These are phyloP conservation scores for Phytophthora lateralis DNA, from an alignment of 352 stramenopile genomes.

Conservation along the genomic window DNA sequence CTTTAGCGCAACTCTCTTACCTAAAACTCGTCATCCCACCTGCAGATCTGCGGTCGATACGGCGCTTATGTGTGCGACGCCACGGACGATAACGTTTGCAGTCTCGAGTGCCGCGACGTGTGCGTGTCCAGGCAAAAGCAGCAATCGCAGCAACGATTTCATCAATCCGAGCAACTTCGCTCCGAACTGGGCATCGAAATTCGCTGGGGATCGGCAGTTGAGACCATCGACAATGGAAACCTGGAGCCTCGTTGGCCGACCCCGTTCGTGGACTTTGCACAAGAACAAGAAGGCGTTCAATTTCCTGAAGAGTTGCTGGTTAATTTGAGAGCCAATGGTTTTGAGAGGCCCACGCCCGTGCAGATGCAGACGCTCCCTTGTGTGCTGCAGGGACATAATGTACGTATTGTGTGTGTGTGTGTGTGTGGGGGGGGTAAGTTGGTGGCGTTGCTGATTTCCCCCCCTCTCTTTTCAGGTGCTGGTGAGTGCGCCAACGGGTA, in stretches of 20 bases:
- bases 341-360: conserved; percentile 61
- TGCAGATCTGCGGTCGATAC: conserved; percentile 69
- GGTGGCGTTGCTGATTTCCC: background rate
- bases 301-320: conserved; percentile 38
- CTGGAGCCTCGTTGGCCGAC: background rate
- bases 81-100: conserved; percentile 87
- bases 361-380: conserved; percentile 81
- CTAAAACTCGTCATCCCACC: background rate
- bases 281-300: conserved; percentile 27
- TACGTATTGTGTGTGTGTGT: no score
- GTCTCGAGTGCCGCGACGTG: conserved; percentile 70
- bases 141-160: conserved; percentile 5
- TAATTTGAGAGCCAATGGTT: conserved; percentile 46
- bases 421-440: no score
- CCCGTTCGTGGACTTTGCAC: conserved; percentile 32
- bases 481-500: conserved; percentile 67
- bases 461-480: conserved; percentile 42
- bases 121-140: conserved; percentile 29
- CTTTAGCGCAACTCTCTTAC: conserved; percentile 1
- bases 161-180: conserved; percentile 26
- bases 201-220: background rate
- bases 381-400: conserved; percentile 43
- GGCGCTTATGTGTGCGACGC: conserved; percentile 83
- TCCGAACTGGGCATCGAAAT: conserved; percentile 42
- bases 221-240: background rate